Conservation (phyloP, 441 rosid species). For the Croton setiger region DNA sequence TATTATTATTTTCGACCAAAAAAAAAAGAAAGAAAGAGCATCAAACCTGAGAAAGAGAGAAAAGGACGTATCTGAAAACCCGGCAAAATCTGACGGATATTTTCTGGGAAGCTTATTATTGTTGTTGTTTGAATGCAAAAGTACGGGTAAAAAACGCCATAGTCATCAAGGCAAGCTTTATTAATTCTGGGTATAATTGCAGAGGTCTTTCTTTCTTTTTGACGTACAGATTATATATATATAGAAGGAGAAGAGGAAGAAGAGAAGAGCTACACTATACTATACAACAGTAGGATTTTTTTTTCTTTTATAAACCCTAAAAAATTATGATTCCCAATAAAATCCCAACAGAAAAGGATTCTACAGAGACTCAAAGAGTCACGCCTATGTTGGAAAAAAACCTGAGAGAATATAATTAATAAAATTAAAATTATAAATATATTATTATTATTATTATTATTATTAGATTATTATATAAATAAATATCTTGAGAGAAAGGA, state of each 20-base stretch:
- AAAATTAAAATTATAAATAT: too few species aligned
- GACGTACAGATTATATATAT: conserved; percentile 6
- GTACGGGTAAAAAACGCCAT: conserved; percentile 3
- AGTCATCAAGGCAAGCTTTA: conserved; percentile 7
- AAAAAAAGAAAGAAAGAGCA: too few species aligned
- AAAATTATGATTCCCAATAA: background rate
- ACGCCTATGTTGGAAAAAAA: conserved; percentile 3
- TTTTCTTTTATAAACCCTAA: too few species aligned
- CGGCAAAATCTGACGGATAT: conserved; percentile 21
- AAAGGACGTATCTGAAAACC: conserved; percentile 1
- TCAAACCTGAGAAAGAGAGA: background rate
- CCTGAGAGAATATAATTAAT: too few species aligned
- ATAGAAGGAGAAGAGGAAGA: background rate
- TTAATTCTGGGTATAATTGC: conserved; percentile 10
- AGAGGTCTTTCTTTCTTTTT: background rate
- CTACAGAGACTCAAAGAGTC: conserved; percentile 1
- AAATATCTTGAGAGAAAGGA: too few species aligned
- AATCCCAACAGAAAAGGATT: conserved; percentile 31
- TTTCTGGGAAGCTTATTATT: background rate
- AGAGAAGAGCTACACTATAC: background rate
- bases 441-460: too few species aligned
- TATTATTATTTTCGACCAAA: too few species aligned
- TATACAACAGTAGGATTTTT: too few species aligned
- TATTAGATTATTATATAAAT: too few species aligned
- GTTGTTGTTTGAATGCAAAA: background rate